Percentiles rank a stretch among this genome's conserved stretches.
These are phyloP conservation scores for Cupressus sempervirens DNA, from an alignment of 75 land plant species.

Conservation along the genomic window DNA sequence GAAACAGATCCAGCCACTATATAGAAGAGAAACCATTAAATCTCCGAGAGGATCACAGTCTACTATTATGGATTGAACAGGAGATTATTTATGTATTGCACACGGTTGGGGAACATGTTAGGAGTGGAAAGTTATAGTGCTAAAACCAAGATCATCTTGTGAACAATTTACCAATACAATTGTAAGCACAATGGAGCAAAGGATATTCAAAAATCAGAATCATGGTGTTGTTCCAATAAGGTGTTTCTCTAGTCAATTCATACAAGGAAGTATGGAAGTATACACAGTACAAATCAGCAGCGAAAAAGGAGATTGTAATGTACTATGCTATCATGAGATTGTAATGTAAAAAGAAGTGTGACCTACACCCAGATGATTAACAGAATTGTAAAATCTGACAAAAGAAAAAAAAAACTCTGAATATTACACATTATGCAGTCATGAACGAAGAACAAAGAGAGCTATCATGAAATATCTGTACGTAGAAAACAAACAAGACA, in stretches of 20 bases:
- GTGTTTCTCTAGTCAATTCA: not conserved
- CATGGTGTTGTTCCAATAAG: not conserved
- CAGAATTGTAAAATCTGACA: not conserved
- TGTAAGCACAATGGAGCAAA: not conserved
- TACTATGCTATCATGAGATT: not conserved
- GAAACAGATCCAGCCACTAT: not conserved
- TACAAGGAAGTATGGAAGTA: not conserved
- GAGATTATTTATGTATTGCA: not conserved
- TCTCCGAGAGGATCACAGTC: not conserved
- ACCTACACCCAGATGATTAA: not conserved
- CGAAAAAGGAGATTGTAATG: too few species aligned
- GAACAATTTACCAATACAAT: not conserved
- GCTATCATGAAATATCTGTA: not conserved
- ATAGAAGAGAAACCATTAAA: not conserved
- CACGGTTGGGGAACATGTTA: not conserved
- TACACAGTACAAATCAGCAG: not conserved
- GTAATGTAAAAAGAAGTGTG: not conserved
- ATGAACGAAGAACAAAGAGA: not conserved
- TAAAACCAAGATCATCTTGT: not conserved
- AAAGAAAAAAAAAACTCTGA: not conserved
- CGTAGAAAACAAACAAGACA: not conserved
- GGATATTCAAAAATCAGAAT: not conserved
- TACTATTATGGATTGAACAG: not conserved
- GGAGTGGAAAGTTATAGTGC: not conserved
- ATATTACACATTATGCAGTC: not conserved